Conservation (phyloP, 495 filamentous ascomycete species). For the Bacidia gigantensis region DNA sequence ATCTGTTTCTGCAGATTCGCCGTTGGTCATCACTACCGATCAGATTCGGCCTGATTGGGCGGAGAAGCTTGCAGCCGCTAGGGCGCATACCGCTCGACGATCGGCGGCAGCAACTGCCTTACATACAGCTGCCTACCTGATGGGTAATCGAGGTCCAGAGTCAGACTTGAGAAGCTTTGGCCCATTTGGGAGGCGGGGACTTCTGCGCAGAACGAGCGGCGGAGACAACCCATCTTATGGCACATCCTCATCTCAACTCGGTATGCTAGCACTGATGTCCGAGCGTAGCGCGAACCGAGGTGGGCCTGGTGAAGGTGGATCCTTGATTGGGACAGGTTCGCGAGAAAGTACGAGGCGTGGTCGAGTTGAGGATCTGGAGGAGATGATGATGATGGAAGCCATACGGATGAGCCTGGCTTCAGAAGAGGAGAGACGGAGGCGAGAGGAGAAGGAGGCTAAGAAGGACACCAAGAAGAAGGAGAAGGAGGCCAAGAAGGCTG, state of each 20-base stretch:
- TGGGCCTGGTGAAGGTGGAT: slow-evolving; percentile 30
- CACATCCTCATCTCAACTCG: slow-evolving; percentile 33
- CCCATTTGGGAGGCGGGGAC: slow-evolving; percentile 32
- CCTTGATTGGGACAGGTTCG: slow-evolving; percentile 32
- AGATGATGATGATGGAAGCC: slow-evolving; percentile 97
- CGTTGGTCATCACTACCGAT: slow-evolving; percentile 82
- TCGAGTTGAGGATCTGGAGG: slow-evolving; percentile 78
- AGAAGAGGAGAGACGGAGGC: slow-evolving; percentile 76
- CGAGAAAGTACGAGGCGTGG: slow-evolving; percentile 47
- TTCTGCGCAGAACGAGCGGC: slow-evolving; percentile 29
- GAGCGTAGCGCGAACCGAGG: slow-evolving; percentile 31
- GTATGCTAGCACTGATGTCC: slow-evolving; percentile 37
- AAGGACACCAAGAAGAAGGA: slow-evolving; percentile 75
- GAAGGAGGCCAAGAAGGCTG: slow-evolving; percentile 68
- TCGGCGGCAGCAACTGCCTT: slow-evolving; percentile 89
- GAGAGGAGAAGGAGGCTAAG: slow-evolving; percentile 63
- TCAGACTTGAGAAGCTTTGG: slow-evolving; percentile 33
- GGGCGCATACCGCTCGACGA: slow-evolving; percentile 68
- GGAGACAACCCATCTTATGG: slow-evolving; percentile 24
- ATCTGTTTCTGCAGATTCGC: slow-evolving; percentile 67
- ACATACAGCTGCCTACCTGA: slow-evolving; percentile 88
- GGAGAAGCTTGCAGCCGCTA: slow-evolving; percentile 71
- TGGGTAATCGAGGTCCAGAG: slow-evolving; percentile 46
- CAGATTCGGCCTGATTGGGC: slow-evolving; percentile 88
- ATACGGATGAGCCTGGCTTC: slow-evolving; percentile 76